phyloP scores from a whole-genome alignment of 441 rosid genomes.

The Euphorbia schlechtendalii region DNA sequence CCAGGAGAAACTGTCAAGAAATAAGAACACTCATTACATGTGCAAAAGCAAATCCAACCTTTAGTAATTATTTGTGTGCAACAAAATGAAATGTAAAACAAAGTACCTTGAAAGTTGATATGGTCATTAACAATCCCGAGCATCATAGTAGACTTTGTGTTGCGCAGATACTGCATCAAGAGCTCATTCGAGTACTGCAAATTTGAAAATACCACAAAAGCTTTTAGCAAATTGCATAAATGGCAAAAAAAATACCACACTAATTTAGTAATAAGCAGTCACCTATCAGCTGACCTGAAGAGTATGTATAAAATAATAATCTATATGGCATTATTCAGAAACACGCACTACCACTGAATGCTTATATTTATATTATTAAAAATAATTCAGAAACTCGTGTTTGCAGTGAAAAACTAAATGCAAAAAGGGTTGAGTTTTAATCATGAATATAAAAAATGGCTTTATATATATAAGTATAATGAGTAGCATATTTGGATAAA shows the following conservation, averaged over 20 bases:
- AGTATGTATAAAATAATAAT: neutral
- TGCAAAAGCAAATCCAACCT: neutral
- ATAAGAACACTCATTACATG: slow-evolving; percentile 1
- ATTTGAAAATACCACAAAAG: slow-evolving; percentile 14
- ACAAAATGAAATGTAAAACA: slow-evolving; percentile 10
- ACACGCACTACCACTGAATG: neutral
- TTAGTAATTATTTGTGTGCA: neutral
- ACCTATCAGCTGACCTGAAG: neutral
- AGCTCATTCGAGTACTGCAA: slow-evolving; percentile 91
- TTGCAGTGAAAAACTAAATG: neutral
- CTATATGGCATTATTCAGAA: neutral
- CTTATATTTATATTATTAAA: too few relatives aligned
- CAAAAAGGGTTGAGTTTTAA: neutral
- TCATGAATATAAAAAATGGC: neutral
- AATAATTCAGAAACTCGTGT: neutral
- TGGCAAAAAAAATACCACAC: neutral
- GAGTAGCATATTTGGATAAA: neutral
- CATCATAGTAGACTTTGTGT: slow-evolving; percentile 67
- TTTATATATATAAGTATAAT: neutral
- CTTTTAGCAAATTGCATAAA: slow-evolving; percentile 23
- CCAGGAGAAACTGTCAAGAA: slow-evolving; percentile 78
- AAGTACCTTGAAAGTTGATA: slow-evolving; percentile 82
- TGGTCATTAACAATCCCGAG: slow-evolving; percentile 90
- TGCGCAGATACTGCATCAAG: slow-evolving; percentile 82
- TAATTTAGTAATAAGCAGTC: neutral